Conservation (phyloP, 352 stramenopile species). For the Phytophthora meadii region DNA sequence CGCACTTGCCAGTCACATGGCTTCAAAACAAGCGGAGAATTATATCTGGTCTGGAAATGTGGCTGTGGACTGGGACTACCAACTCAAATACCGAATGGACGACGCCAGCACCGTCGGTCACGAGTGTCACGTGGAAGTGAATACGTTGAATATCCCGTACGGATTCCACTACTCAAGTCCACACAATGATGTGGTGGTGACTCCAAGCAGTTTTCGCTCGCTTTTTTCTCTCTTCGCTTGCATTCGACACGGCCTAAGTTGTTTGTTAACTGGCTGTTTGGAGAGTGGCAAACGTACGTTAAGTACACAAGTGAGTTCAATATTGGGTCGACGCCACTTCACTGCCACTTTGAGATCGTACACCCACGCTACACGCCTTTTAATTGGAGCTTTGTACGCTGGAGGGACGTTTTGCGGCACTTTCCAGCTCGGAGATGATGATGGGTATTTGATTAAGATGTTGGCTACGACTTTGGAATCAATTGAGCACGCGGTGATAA, state of each 20-base stretch:
- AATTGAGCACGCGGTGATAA: conserved; percentile 51
- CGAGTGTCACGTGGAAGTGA: conserved; percentile 70
- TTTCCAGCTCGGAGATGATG: conserved; percentile 12
- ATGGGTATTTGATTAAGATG: conserved; percentile 28
- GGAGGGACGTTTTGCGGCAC: conserved; percentile 47
- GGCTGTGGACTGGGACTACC: conserved; percentile 51
- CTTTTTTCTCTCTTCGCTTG: conserved; percentile 61
- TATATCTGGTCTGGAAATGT: background rate
- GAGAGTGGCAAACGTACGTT: conserved; percentile 49
- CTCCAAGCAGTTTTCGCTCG: conserved; percentile 52
- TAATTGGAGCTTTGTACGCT: conserved; percentile 50
- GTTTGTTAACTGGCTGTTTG: conserved; percentile 28
- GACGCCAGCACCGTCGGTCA: conserved; percentile 64
- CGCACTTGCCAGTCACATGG: conserved; percentile 34
- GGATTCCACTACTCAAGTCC: conserved; percentile 70
- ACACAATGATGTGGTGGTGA: conserved; percentile 39
- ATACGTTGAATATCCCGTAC: conserved; percentile 58
- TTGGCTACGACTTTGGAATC: conserved; percentile 31
- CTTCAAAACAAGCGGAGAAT: conserved; percentile 2
- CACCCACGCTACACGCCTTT: conserved; percentile 42
- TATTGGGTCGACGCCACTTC: conserved; percentile 59
- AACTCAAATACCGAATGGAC: conserved; percentile 73
- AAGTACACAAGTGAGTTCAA: conserved; percentile 45
- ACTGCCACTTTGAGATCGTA: conserved; percentile 26
- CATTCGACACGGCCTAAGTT: conserved; percentile 46